Evolutionary conservation across 2,329 filamentous ascomycete genomes (phyloP), one percentile per base, ranked within the genome.

Genomic region (Aureobasidium lini): DNA sequence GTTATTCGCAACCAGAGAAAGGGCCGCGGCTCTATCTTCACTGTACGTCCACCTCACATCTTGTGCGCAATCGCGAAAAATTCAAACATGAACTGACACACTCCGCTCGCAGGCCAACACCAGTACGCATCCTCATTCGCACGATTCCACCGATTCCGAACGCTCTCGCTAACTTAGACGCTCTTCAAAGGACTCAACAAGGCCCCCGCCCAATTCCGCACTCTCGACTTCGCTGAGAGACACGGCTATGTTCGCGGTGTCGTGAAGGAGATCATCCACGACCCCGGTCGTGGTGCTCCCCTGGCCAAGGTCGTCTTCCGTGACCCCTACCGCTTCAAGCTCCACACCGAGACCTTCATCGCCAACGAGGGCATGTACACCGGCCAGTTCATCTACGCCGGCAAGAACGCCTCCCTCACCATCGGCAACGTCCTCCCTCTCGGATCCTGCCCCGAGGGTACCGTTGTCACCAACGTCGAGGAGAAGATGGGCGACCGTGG

Each of bases 341-440:
- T 92, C 77, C 82, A 91, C 78, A 93, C 88, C 79, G 92, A 99
- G 88, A 99, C 94, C 71, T 96, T 99, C 88, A 99, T 99, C 76
- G 94, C 94, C 81, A 99, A 97, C 83, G 94, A 97, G 85, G 94
- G 94, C 83, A 96, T 97, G 92, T 99, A 97, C 90, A 96, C 94
- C 69, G 94, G 94, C 77, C 94, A 99, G 81, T 99, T 99, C 86
- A 91, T 99, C 88, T 99, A 99, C 82, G 94, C 93, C 76, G 94
- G 94, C 77, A 99, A 99, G 90, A 94, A 96, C 82, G 94, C 94
- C 73, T 84, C 88, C 69, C 86, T 99, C 75, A 97, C 89, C 74
- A 87, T 99, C 79, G 94, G 94, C 79, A 99, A 99, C 85, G 81
- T 99, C 76, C 90, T 99, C 66, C 94, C 94, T 68, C 86, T 99